These are phyloP conservation scores for Violaceomyces palustris DNA, from an alignment of 1,284 basidiomycete genomes.

Conservation along the genomic window DNA sequence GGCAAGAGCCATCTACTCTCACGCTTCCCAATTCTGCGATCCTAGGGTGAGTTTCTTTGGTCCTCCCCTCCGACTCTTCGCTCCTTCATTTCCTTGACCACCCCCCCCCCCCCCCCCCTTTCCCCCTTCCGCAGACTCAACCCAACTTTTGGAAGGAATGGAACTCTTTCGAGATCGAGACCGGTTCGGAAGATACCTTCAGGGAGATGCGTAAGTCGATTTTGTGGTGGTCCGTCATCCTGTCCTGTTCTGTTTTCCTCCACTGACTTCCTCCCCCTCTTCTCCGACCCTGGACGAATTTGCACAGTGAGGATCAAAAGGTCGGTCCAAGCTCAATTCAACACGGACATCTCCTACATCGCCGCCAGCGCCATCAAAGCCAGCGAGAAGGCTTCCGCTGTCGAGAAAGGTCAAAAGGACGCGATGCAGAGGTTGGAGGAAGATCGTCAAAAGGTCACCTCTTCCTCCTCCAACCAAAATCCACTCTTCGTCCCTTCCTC, in stretches of 20 bases:
- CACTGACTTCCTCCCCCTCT: neutral
- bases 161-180: slow-evolving; percentile 94
- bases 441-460: slow-evolving; percentile 19
- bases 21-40: slow-evolving; percentile 97
- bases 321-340: slow-evolving; percentile 95
- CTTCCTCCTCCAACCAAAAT: slow-evolving; percentile 1
- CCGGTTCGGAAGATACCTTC: slow-evolving; percentile 97
- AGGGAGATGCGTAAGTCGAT: slow-evolving; percentile 72
- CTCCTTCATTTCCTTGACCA: slow-evolving; percentile 4
- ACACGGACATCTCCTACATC: slow-evolving; percentile 71
- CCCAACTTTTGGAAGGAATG: slow-evolving; percentile 93
- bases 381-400: slow-evolving; percentile 32
- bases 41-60: slow-evolving; percentile 62
- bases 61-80: neutral
- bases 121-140: slow-evolving; percentile 53
- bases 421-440: slow-evolving; percentile 59
- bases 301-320: slow-evolving; percentile 82
- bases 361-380: slow-evolving; percentile 43
- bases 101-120: neutral
- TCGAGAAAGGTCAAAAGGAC: slow-evolving; percentile 56
- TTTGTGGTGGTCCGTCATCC: too few relatives aligned
- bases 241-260: slow-evolving; percentile 5
- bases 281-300: neutral
- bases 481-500: slow-evolving; percentile 41
- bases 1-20: slow-evolving; percentile 90